These are phyloP conservation scores for Vaccinium darrowii DNA, from an alignment of 148 eudicot species.

Conservation along the genomic window DNA sequence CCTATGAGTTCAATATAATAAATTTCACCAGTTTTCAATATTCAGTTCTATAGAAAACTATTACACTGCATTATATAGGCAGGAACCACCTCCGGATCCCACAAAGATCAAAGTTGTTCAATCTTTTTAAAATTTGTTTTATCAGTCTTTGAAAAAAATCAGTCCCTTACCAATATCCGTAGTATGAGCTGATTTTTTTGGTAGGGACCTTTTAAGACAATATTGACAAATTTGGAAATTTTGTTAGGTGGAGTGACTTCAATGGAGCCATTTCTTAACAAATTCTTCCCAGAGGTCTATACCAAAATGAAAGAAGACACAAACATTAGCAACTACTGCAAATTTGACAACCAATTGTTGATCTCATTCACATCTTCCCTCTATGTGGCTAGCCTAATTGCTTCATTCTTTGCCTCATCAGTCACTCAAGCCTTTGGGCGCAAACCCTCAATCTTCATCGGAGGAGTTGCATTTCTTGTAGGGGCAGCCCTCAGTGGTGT, in stretches of 20 bases:
- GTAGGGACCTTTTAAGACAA: too few relatives aligned
- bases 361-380: slow-evolving; percentile 22
- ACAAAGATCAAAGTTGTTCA: too few relatives aligned
- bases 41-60: too few relatives aligned
- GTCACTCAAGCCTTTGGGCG: slow-evolving; percentile 33
- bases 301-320: neutral
- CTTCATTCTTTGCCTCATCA: slow-evolving; percentile 30
- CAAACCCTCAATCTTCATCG: slow-evolving; percentile 22
- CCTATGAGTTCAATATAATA: too few relatives aligned
- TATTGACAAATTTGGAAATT: neutral
- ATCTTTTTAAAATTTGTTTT: too few relatives aligned
- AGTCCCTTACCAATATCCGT: too few relatives aligned
- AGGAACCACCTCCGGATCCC: too few relatives aligned
- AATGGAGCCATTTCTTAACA: neutral
- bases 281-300: slow-evolving; percentile 3
- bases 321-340: slow-evolving; percentile 1
- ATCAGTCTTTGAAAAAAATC: too few relatives aligned
- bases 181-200: too few relatives aligned
- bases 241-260: neutral
- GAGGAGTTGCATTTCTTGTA: neutral
- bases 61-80: too few relatives aligned
- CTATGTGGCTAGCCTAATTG: slow-evolving; percentile 32
- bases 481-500: neutral
- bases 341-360: slow-evolving; percentile 7
- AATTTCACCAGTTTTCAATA: too few relatives aligned